Base-by-base conservation (phyloP, 495 filamentous ascomycete species). In the Friedmanniomyces simplex region DNA sequence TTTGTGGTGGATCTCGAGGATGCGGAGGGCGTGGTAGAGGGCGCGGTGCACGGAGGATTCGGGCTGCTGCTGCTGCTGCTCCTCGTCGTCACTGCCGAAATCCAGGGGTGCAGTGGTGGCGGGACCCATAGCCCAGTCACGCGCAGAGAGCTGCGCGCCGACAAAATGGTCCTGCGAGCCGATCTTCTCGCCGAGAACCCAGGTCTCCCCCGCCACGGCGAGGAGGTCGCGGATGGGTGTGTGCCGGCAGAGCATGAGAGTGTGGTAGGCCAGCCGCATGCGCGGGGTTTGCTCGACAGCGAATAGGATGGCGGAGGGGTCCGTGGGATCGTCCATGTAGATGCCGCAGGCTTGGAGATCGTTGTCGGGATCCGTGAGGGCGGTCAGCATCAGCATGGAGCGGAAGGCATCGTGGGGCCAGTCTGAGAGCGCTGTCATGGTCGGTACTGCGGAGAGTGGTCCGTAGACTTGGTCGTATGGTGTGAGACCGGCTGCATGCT, bases 101-200 rank as follows among this genome's bases (percentile, higher is more conserved):
- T 32, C 28, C 4, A 10, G 10, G 28, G 28, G 10, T 32, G 28
- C 4, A 10, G 28, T 25, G 10, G 10, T n/a, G 13, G 49, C 20
- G 12, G 24, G 24, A 10, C 47, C 48, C 26, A 7, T 42, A 6
- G 57, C 53, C 61, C 61, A 63, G 5, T 47, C 37, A 13, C 45
- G 39, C 1, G 67, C 60, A 4, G 54, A 30, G 10, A 64, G n/a
- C 42, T 63, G 65, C 26, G 67, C 50, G 11, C 58, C 59, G n/a
- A 63, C 50, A 39, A 59, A 49, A 16, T 66, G 60, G 11, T 22
- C 39, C 12, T 64, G 53, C 10, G 55, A 55, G 30, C 42, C 18
- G 2, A 72, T 52, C 25, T 70, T 70, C 52, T 69, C 70, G 10
- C 54, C 64, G 21, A 68, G 55, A n/a, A 69, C 60, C 70, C 70